Evolutionary conservation across 2,329 filamentous ascomycete genomes (phyloP).

Genomic region (Pseudogymnoascus sp.): DNA sequence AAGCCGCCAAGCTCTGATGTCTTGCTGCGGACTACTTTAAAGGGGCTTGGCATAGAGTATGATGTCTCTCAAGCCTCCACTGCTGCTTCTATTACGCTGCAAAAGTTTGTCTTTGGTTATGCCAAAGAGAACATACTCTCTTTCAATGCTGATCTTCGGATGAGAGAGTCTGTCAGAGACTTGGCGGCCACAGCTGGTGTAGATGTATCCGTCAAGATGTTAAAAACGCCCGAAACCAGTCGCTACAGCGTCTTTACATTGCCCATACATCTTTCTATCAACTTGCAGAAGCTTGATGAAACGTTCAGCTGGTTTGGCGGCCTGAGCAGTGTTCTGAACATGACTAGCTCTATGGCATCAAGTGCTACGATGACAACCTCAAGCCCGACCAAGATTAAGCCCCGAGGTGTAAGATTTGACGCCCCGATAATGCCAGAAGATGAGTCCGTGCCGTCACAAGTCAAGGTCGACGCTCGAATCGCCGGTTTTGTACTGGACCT

Average conservation of each 20-base stretch:
- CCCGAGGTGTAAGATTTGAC: slow-evolving; percentile 54
- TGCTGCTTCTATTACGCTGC: slow-evolving; percentile 31
- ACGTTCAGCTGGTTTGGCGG: slow-evolving; percentile 85
- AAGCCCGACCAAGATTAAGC: slow-evolving; percentile 34
- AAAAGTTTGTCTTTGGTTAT: slow-evolving; percentile 57
- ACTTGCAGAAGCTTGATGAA: slow-evolving; percentile 76
- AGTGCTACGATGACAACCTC: slow-evolving; percentile 48
- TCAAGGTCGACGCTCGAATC: slow-evolving; percentile 69
- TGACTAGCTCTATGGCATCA: slow-evolving; percentile 77
- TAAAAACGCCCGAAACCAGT: slow-evolving; percentile 37
- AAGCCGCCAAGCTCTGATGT: slow-evolving; percentile 21
- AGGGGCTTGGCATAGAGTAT: slow-evolving; percentile 23
- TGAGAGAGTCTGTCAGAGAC: slow-evolving; percentile 53
- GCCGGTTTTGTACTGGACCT: slow-evolving; percentile 71
- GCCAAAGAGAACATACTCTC: slow-evolving; percentile 55
- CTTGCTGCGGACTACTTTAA: slow-evolving; percentile 24
- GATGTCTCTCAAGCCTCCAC: slow-evolving; percentile 15
- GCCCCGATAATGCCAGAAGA: slow-evolving; percentile 31
- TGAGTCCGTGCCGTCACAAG: slow-evolving; percentile 23
- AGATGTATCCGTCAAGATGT: slow-evolving; percentile 50
- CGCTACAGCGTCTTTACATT: slow-evolving; percentile 65
- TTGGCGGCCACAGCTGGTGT: slow-evolving; percentile 50
- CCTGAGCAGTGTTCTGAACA: slow-evolving; percentile 80
- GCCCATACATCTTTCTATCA: slow-evolving; percentile 67
- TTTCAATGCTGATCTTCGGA: slow-evolving; percentile 50